Conservation (phyloP, 176 grass and related monocot genomes). For the Aegilops sharonensis region DNA sequence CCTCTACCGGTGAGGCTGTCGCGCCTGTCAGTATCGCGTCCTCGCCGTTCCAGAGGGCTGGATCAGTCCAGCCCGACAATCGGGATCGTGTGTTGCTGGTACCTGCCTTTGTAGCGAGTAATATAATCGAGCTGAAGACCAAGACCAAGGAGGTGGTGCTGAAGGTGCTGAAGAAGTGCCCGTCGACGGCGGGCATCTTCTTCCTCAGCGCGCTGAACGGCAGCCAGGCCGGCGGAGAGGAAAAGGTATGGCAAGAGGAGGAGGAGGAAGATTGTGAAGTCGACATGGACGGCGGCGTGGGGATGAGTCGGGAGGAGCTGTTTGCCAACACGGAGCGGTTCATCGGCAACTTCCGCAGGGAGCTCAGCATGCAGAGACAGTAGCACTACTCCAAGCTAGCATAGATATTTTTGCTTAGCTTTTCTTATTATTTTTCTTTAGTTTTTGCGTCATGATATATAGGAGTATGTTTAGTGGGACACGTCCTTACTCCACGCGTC, state of each 20-base stretch:
- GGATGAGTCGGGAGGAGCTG: constrained; percentile 7
- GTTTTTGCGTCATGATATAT: background rate
- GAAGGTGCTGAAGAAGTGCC: constrained; percentile 3
- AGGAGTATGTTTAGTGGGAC: background rate
- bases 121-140: background rate
- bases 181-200: constrained; percentile 12
- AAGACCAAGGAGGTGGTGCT: background rate
- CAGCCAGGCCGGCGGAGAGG: background rate
- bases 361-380: background rate
- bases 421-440: background rate
- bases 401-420: background rate
- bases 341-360: background rate
- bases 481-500: background rate
- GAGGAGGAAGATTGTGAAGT: background rate
- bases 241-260: background rate
- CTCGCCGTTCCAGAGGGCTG: background rate
- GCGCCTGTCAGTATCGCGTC: background rate
- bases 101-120: background rate
- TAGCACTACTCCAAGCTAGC: background rate
- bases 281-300: background rate
- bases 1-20: background rate
- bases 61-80: background rate
- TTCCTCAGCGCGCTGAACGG: background rate
- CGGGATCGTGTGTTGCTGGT: background rate
- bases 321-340: constrained; percentile 10